Base-by-base conservation (phyloP, 352 stramenopile genomes). In the Globisporangium middletonii region DNA sequence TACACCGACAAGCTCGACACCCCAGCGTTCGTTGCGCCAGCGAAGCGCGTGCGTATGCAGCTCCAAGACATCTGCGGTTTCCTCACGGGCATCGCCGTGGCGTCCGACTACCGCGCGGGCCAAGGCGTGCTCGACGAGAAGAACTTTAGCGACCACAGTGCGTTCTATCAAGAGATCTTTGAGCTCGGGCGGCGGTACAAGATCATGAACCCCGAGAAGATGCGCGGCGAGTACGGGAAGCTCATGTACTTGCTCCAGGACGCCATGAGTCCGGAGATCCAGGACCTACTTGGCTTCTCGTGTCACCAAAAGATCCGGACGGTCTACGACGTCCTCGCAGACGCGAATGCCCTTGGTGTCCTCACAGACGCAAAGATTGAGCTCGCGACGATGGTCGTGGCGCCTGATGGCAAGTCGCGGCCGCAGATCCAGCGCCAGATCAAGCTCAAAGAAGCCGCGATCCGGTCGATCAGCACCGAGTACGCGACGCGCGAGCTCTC, bases 131-230 rank as follows among this genome's bases (percentile, higher is more conserved):
- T 97, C 18, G 77, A 93, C 11, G 81, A 97, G 38, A 96, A 94
- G 64, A 94, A 93, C 45, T 97, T 97, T 62, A 73, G 65, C 18
- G 79, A 97, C 41, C 85, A 96, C 62, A 77, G 86, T 50, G 69
- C 73, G 19, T 95, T 98, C 30, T 97, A 97, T 56, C 88, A 92
- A 48, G 82, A 92, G 52, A 77, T 93, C 43, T 98, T 99, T 62
- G 96, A 99, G 71, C 74, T 99, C 18, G 93, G 88, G 11, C 75
- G 96, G 44, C 82, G 96, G 38, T 97, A 99, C 77, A 99, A 99
- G 77, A 98, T 99, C 62, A 98, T 98, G 92, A 99, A 99, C 76
- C 96, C 96, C 6, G 95, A 99, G 75, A 98, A 98, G 69, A 98
- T 99, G 94, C 83, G 95, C 26, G 89, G 88, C 45, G 93, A 98